phyloP scores from a whole-genome alignment of 345 rosid species.

The Triadica sebifera region DNA sequence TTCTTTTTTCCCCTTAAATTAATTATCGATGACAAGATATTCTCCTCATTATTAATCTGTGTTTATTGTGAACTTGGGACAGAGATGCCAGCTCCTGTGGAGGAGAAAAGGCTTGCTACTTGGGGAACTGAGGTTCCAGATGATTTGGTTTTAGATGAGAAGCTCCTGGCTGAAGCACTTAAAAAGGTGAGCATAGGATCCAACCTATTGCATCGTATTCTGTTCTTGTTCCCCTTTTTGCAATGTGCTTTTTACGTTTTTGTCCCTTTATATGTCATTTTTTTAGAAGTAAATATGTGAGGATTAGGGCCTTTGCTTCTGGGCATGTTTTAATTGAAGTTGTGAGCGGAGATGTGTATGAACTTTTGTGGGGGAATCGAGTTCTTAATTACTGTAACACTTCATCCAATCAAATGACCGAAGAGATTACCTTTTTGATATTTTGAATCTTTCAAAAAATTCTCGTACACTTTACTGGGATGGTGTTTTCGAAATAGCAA shows the following conservation, averaged over 20 bases:
- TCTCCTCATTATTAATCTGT: not conserved
- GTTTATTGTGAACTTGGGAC: not conserved
- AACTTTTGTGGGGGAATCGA: not conserved
- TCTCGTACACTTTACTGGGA: too few relatives aligned
- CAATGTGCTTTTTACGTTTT: not conserved
- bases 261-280: not conserved
- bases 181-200: conserved; percentile 44
- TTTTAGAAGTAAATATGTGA: not conserved
- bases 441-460: too few relatives aligned
- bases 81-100: conserved; percentile 43
- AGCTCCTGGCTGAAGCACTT: conserved; percentile 56
- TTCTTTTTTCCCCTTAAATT: not conserved
- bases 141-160: conserved; percentile 61
- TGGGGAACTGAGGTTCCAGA: conserved; percentile 82
- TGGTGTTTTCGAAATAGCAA: too few relatives aligned
- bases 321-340: not conserved
- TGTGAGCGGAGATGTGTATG: not conserved
- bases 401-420: not conserved
- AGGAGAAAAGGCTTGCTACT: conserved; percentile 62
- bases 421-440: too few relatives aligned
- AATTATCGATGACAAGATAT: not conserved
- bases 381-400: not conserved
- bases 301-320: not conserved
- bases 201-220: not conserved
- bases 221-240: not conserved